A percentile compares a stretch with the other conserved stretches of the same genome.
phyloP scores from a whole-genome alignment of 2,329 filamentous ascomycete species.

The Pyrenochaeta sp. region DNA sequence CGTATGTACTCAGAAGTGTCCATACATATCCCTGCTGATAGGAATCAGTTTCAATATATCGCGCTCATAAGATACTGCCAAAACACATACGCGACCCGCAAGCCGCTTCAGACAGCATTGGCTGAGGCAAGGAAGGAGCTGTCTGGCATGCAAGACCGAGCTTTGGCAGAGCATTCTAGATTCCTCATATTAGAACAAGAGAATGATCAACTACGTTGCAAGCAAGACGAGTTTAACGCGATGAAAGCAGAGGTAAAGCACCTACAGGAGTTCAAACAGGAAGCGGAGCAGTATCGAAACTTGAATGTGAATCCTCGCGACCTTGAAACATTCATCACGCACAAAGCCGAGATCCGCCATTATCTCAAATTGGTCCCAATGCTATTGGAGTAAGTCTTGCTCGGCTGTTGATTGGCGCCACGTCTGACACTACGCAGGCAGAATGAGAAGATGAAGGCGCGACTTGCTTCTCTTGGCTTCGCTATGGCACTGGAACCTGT shows the following conservation, averaged over 20 bases:
- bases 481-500: slow-evolving; percentile 38
- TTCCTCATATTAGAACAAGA: slow-evolving; percentile 37
- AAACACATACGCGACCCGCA: slow-evolving; percentile 30
- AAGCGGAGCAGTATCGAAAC: slow-evolving; percentile 25
- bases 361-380: slow-evolving; percentile 38
- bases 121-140: slow-evolving; percentile 31
- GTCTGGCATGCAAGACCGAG: slow-evolving; percentile 42
- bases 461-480: slow-evolving; percentile 38
- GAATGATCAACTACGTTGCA: slow-evolving; percentile 19
- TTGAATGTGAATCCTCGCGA: slow-evolving; percentile 26
- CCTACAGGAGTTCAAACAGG: slow-evolving; percentile 26
- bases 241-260: slow-evolving; percentile 23
- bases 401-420: neutral
- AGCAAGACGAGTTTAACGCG: slow-evolving; percentile 14
- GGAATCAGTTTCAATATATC: slow-evolving; percentile 57
- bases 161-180: slow-evolving; percentile 44
- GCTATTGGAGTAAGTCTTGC: slow-evolving; percentile 33
- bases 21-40: slow-evolving; percentile 11
- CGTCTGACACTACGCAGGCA: slow-evolving; percentile 33
- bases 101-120: slow-evolving; percentile 18
- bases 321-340: slow-evolving; percentile 27
- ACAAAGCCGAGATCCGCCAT: slow-evolving; percentile 35
- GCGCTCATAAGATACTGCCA: slow-evolving; percentile 39
- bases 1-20: slow-evolving; percentile 34
- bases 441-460: slow-evolving; percentile 38